Percentiles rank a stretch among this genome's conserved stretches.
These are phyloP conservation scores for Fraxinus pennsylvanica DNA, from an alignment of 257 asterid genomes.

Conservation along the genomic window DNA sequence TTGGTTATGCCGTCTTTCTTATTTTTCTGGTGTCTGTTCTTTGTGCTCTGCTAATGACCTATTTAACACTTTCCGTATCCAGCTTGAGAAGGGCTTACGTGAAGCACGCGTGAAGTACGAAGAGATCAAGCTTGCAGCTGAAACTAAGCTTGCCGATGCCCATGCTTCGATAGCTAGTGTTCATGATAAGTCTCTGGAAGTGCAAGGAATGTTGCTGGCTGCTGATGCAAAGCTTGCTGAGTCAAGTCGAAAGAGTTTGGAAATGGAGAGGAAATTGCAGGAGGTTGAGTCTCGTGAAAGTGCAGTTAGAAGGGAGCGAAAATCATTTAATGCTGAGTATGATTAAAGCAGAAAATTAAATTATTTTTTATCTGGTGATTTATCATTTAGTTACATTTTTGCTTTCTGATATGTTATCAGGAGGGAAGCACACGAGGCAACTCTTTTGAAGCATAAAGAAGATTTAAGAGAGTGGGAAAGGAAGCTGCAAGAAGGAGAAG, in stretches of 20 bases:
- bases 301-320: slow-evolving; percentile 65
- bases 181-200: slow-evolving; percentile 62
- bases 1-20: neutral
- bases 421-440: slow-evolving; percentile 71
- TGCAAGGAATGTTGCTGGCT: slow-evolving; percentile 61
- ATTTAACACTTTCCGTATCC: slow-evolving; percentile 21
- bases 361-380: neutral
- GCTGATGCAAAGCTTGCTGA: slow-evolving; percentile 86
- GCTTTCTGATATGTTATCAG: slow-evolving; percentile 34
- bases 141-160: slow-evolving; percentile 68
- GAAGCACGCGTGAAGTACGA: slow-evolving; percentile 51
- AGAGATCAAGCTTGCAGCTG: slow-evolving; percentile 53
- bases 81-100: slow-evolving; percentile 73
- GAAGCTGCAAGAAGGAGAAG: slow-evolving; percentile 83
- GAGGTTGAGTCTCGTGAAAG: slow-evolving; percentile 82
- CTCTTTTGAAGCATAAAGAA: slow-evolving; percentile 58
- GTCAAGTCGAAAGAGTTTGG: slow-evolving; percentile 67
- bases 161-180: slow-evolving; percentile 56
- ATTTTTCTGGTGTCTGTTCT: neutral
- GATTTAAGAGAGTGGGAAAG: slow-evolving; percentile 73
- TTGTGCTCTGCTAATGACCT: slow-evolving; percentile 3
- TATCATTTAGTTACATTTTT: neutral
- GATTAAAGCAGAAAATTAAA: slow-evolving; percentile 22
- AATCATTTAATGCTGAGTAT: slow-evolving; percentile 77
- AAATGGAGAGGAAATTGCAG: slow-evolving; percentile 72